phyloP scores from a whole-genome alignment of 768 basidiomycete genomes.

The Trametes cingulata region DNA sequence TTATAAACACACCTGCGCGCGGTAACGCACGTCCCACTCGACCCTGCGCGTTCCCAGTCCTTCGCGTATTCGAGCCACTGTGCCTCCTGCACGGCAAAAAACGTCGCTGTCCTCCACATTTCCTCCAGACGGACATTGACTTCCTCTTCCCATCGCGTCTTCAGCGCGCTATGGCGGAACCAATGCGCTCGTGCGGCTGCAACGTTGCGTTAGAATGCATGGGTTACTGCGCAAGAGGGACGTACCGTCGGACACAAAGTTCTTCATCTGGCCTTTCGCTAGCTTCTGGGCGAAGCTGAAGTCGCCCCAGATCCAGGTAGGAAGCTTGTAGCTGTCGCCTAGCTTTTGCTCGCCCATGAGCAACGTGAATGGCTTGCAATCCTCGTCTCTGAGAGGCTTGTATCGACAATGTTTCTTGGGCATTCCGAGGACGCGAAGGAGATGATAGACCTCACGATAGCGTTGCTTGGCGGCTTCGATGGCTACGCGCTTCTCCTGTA shows the following conservation, averaged over 20 bases:
- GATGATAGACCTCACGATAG: too few relatives aligned
- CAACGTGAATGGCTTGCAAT: background rate
- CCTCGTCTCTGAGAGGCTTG: too few relatives aligned
- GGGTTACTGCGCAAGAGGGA: too few relatives aligned
- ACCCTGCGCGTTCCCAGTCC: too few relatives aligned
- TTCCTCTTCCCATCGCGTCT: conserved; percentile 5
- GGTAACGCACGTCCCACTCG: too few relatives aligned
- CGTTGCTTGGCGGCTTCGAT: too few relatives aligned
- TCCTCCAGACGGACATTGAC: background rate
- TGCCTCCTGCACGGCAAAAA: background rate
- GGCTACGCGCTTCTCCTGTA: too few relatives aligned
- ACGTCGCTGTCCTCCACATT: conserved; percentile 1
- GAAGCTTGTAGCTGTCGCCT: background rate
- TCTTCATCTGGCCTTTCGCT: background rate
- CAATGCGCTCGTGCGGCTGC: background rate
- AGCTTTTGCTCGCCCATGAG: background rate
- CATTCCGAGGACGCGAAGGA: too few relatives aligned
- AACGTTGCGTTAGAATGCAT: too few relatives aligned
- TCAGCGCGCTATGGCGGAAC: background rate
- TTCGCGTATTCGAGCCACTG: background rate
- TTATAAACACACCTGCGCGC: too few relatives aligned
- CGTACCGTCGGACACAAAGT: background rate
- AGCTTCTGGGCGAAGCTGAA: background rate
- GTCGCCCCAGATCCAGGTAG: conserved; percentile 11
- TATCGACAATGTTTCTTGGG: too few relatives aligned